A percentile compares a stretch with the other conserved stretches of the same genome.
Conservation (phyloP, 2,329 filamentous ascomycete genomes). For the Davidsoniella eucalypti region DNA sequence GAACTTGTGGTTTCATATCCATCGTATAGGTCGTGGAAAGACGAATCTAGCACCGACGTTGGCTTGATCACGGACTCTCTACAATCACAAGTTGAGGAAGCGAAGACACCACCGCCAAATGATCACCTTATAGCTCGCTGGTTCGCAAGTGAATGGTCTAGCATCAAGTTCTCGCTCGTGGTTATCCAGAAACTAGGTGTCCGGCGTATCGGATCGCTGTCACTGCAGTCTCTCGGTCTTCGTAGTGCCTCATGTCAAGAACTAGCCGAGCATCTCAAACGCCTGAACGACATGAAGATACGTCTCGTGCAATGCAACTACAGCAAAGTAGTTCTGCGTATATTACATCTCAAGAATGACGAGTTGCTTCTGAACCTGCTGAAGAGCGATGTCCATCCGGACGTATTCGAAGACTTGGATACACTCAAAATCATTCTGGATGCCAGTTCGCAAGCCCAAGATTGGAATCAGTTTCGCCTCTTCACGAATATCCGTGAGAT, state of each 20-base stretch:
- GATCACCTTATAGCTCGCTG: conserved; percentile 62
- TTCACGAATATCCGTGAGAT: conserved; percentile 26
- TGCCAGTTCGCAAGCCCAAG: conserved; percentile 18
- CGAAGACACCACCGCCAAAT: conserved; percentile 23
- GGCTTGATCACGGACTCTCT: not conserved
- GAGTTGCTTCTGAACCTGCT: conserved; percentile 31
- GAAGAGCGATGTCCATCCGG: conserved; percentile 35
- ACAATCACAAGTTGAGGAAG: too few relatives aligned
- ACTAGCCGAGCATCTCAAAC: not conserved
- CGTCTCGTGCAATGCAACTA: conserved; percentile 46
- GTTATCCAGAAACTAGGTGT: conserved; percentile 56
- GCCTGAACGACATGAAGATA: conserved; percentile 34
- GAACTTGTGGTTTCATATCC: conserved; percentile 20
- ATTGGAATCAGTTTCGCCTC: conserved; percentile 27
- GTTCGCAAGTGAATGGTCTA: conserved; percentile 58
- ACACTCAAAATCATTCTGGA: conserved; percentile 25
- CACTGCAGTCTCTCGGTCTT: conserved; percentile 60
- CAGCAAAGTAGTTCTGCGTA: conserved; percentile 44
- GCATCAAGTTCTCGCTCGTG: conserved; percentile 54
- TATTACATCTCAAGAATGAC: conserved; percentile 41
- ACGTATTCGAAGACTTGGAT: conserved; percentile 33
- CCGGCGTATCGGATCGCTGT: conserved; percentile 54
- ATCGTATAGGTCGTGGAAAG: not conserved
- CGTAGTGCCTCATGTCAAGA: conserved; percentile 21
- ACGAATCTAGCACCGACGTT: not conserved